A percentile compares a stretch with the other conserved stretches of the same genome.
Conservation (phyloP, 805 yeast species). For the Hanseniaspora taiwanica region DNA sequence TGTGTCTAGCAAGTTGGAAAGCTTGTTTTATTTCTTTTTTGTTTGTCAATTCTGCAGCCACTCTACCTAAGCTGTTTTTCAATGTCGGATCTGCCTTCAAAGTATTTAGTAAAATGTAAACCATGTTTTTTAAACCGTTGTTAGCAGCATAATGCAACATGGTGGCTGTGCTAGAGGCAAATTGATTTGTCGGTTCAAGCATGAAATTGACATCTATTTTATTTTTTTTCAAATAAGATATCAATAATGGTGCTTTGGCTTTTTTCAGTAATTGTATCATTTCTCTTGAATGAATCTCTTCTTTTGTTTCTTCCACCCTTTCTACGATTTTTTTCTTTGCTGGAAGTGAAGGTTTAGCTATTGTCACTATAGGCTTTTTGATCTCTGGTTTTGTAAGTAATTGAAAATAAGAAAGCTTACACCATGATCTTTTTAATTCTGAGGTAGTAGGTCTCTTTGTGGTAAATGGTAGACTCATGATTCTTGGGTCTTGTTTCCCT, state of each 20-base stretch:
- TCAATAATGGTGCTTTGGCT: constrained; percentile 63
- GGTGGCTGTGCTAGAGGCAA: constrained; percentile 43
- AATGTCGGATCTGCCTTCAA: constrained; percentile 61
- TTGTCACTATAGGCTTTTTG: constrained; percentile 15
- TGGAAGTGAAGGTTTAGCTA: too few species aligned
- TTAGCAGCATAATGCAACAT: constrained; percentile 67
- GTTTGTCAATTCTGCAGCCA: constrained; percentile 55
- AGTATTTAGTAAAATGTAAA: constrained; percentile 42
- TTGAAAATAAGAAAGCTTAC: constrained; percentile 49
- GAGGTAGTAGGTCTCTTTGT: constrained; percentile 75
- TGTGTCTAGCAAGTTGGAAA: constrained; percentile 56
- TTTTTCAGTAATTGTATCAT: constrained; percentile 48
- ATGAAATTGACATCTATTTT: constrained; percentile 37
- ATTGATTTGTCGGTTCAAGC: constrained; percentile 44
- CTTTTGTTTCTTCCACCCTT: constrained; percentile 10
- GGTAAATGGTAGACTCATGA: constrained; percentile 72
- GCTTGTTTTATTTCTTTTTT: constrained; percentile 33
- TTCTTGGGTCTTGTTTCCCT: constrained; percentile 41
- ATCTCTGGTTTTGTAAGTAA: constrained; percentile 41
- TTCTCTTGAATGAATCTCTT: constrained; percentile 36
- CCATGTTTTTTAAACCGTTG: constrained; percentile 53
- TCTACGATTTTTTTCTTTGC: constrained; percentile 3
- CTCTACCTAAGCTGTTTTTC: constrained; percentile 38
- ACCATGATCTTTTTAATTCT: constrained; percentile 80
- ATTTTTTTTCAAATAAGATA: constrained; percentile 47